These are phyloP conservation scores for Suhomyces bokatorum DNA, from an alignment of 1,139 yeast species.

Conservation along the genomic window DNA sequence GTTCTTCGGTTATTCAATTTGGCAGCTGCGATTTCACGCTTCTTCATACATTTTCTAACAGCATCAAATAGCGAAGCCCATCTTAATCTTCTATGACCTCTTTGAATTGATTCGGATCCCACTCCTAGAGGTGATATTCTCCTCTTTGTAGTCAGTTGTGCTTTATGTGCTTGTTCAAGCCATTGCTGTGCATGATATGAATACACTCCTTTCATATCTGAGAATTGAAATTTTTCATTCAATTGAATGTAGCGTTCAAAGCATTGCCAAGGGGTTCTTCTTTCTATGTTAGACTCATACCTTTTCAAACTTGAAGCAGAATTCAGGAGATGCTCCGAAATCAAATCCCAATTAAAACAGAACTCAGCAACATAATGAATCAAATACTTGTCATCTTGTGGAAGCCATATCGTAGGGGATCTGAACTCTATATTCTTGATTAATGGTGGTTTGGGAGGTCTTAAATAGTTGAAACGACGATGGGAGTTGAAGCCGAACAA, in stretches of 20 bases:
- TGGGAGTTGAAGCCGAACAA: slow-evolving; percentile 60
- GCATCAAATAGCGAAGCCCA: slow-evolving; percentile 99
- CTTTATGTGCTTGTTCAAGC: slow-evolving; percentile 87
- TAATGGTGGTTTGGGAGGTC: slow-evolving; percentile 89
- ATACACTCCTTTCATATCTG: slow-evolving; percentile 85
- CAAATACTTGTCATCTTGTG: slow-evolving; percentile 83
- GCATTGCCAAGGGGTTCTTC: slow-evolving; percentile 98
- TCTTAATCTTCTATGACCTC: slow-evolving; percentile 85
- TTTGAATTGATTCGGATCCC: slow-evolving; percentile 83
- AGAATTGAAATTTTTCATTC: slow-evolving; percentile 80
- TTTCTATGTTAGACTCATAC: slow-evolving; percentile 82
- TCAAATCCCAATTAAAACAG: slow-evolving; percentile 90
- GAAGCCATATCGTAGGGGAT: slow-evolving; percentile 94
- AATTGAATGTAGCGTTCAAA: slow-evolving; percentile 94
- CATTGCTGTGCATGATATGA: slow-evolving; percentile 86
- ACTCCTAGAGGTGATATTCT: slow-evolving; percentile 91
- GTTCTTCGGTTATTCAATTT: slow-evolving; percentile 36
- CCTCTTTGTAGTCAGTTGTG: slow-evolving; percentile 83
- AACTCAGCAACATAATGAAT: slow-evolving; percentile 83
- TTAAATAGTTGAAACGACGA: slow-evolving; percentile 59
- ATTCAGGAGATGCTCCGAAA: slow-evolving; percentile 72
- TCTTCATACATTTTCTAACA: slow-evolving; percentile 83
- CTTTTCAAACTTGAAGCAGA: slow-evolving; percentile 58
- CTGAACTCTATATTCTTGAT: slow-evolving; percentile 74
- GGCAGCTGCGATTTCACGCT: slow-evolving; percentile 61